These are phyloP conservation scores for Aspergillus sp. DNA, from an alignment of 2,329 filamentous ascomycete species.

Conservation along the genomic window DNA sequence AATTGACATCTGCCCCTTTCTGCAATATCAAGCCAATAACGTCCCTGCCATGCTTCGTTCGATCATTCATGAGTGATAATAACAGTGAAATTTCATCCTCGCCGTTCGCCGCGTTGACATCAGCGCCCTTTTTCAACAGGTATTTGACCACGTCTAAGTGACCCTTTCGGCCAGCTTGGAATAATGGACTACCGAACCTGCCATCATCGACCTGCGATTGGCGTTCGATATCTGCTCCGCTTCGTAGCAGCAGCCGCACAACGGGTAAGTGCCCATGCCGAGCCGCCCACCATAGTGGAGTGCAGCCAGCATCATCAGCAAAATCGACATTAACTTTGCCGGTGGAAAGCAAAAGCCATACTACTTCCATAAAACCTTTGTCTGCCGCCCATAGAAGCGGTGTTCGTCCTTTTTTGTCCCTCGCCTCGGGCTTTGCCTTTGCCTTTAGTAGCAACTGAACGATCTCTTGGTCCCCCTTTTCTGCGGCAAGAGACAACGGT, in stretches of 20 bases:
- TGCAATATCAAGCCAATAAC: conserved; percentile 22
- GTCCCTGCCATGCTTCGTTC: conserved; percentile 17
- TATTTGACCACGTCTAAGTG: conserved; percentile 27
- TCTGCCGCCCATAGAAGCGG: conserved; percentile 20
- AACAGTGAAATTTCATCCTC: conserved; percentile 20
- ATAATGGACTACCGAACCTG: conserved; percentile 20
- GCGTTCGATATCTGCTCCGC: conserved; percentile 18
- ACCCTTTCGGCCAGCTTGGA: conserved; percentile 23
- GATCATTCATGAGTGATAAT: conserved; percentile 19
- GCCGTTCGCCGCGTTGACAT: conserved; percentile 22
- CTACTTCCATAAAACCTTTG: conserved; percentile 23
- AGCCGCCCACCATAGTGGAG: conserved; percentile 25
- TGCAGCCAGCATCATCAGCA: conserved; percentile 18
- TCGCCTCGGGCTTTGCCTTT: conserved; percentile 12
- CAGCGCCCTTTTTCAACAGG: conserved; percentile 24
- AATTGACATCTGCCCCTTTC: conserved; percentile 25
- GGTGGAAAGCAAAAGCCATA: conserved; percentile 26
- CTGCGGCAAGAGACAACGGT: conserved; percentile 16
- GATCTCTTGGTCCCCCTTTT: conserved; percentile 21
- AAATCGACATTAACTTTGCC: conserved; percentile 20
- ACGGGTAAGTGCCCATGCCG: conserved; percentile 20
- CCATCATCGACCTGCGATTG: conserved; percentile 10
- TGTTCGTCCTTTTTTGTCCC: conserved; percentile 14
- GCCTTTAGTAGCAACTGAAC: conserved; percentile 20
- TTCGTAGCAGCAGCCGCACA: conserved; percentile 21